phyloP scores from a whole-genome alignment of 139 green algal species.

The Limnomonas spitsbergensis region DNA sequence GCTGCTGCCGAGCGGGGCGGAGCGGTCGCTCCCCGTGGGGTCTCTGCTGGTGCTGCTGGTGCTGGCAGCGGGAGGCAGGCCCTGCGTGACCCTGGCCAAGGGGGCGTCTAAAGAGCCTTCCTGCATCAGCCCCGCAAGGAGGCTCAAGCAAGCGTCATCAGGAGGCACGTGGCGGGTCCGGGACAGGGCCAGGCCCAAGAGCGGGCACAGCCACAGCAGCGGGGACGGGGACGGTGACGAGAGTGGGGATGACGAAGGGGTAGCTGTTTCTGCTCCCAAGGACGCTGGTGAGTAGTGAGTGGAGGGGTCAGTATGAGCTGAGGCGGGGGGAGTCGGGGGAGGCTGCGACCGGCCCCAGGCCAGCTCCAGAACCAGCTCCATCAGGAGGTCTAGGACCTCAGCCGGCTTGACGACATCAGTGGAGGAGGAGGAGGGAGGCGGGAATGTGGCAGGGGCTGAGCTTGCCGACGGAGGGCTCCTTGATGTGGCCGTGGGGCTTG shows the following conservation, averaged over 20 bases:
- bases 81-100: not conserved
- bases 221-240: too few species aligned
- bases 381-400: not conserved
- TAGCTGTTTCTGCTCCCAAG: too few species aligned
- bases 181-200: not conserved
- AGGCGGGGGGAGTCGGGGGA: too few species aligned
- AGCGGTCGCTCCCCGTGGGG: too few species aligned
- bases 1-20: not conserved
- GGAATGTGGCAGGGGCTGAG: not conserved
- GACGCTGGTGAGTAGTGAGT: too few species aligned
- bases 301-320: too few species aligned
- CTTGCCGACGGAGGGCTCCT: too few species aligned
- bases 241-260: too few species aligned
- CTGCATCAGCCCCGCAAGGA: not conserved
- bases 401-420: too few species aligned
- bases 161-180: not conserved
- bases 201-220: not conserved
- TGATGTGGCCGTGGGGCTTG: too few species aligned
- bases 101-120: not conserved
- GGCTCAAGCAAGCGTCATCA: not conserved
- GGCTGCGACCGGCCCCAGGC: not conserved
- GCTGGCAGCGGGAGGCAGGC: not conserved
- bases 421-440: too few species aligned
- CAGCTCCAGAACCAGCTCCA: not conserved
- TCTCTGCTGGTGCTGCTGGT: not conserved